Conservation (phyloP, 2,329 filamentous ascomycete genomes). For the Diaporthe vaccinii region DNA sequence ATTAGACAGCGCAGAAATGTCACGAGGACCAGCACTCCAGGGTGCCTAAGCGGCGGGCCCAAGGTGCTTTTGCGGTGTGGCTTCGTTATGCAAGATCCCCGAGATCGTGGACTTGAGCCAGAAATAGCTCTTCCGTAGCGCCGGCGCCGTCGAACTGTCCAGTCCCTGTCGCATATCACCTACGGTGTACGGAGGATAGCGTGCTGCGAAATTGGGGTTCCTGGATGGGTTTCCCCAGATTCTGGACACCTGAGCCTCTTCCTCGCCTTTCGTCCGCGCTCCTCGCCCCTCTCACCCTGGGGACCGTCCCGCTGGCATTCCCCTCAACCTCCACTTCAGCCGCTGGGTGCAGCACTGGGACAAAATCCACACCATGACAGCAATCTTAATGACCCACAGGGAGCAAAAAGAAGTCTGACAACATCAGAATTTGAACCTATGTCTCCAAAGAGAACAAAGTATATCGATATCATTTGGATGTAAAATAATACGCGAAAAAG, state of each 20-base stretch:
- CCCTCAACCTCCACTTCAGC: neutral
- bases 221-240: conserved; percentile 24
- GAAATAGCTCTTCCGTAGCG: conserved; percentile 25
- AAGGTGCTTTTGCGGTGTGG: conserved; percentile 1
- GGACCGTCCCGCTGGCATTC: neutral
- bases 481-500: neutral
- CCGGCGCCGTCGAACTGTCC: conserved; percentile 23
- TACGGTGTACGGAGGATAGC: neutral
- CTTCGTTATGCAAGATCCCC: conserved; percentile 20
- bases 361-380: neutral
- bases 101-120: conserved; percentile 9
- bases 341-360: neutral
- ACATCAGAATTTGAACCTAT: neutral
- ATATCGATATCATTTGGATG: neutral
- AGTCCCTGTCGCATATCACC: neutral
- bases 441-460: neutral
- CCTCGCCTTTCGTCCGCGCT: neutral
- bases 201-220: conserved; percentile 2
- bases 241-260: neutral
- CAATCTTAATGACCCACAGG: neutral
- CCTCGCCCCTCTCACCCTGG: too few species aligned
- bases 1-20: neutral
- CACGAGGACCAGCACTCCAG: neutral
- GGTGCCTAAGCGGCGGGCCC: neutral
- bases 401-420: neutral